phyloP scores from a whole-genome alignment of 345 rosid genomes.

The Combretum micranthum region DNA sequence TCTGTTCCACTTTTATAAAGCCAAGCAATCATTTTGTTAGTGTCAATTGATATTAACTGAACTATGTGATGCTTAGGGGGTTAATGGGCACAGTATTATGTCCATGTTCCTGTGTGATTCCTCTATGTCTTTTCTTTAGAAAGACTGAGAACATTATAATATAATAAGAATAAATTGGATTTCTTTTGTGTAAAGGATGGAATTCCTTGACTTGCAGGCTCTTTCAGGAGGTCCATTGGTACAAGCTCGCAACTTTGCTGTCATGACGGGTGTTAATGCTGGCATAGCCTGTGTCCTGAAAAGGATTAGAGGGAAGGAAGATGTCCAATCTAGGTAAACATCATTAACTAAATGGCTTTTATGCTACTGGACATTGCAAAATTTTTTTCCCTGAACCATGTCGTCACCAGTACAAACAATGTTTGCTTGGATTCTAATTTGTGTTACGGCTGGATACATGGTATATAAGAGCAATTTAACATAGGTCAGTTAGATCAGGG shows the following conservation, averaged over 20 bases:
- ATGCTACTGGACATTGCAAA: neutral
- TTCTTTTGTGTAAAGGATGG: neutral
- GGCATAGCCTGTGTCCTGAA: conserved; percentile 82
- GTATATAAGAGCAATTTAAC: too few species aligned
- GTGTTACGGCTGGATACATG: too few species aligned
- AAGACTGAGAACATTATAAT: neutral
- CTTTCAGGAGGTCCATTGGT: conserved; percentile 81
- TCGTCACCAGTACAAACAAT: too few species aligned
- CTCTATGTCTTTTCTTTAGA: neutral
- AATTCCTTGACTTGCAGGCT: conserved; percentile 39
- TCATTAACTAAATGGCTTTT: neutral
- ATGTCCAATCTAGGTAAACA: conserved; percentile 76
- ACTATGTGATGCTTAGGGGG: too few species aligned
- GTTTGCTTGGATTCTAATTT: too few species aligned
- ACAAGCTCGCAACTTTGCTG: conserved; percentile 97
- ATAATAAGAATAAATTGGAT: neutral
- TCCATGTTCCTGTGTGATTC: neutral
- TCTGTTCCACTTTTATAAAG: too few species aligned
- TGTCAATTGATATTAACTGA: too few species aligned
- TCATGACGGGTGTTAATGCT: conserved; percentile 90
- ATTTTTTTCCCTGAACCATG: neutral
- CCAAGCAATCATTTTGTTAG: too few species aligned
- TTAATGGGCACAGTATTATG: too few species aligned
- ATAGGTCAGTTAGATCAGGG: too few species aligned
- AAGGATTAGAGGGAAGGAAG: conserved; percentile 91